Base-by-base conservation (phyloP, 2,329 filamentous ascomycete genomes). In the Knoxdaviesia capensis region DNA sequence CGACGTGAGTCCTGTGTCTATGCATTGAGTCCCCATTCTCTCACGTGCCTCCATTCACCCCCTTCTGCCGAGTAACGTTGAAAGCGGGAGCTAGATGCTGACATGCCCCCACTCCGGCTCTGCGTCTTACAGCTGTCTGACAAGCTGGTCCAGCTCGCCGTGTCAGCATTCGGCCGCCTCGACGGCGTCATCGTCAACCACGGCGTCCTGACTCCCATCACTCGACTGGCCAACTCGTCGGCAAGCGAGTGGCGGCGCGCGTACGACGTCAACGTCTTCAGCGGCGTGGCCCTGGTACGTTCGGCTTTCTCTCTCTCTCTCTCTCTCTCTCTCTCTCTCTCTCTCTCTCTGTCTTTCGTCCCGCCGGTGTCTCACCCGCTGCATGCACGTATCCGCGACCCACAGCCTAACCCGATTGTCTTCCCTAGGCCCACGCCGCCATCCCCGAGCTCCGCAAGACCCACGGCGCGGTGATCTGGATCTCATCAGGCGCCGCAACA, bases 141-240 rank as follows among this genome's bases (percentile, higher is more conserved):
- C 1, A 71, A 71, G 53, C 70, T 80, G 5, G 72, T 84, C 5
- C 64, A 77, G 4, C 59, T 76, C 1, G 80, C 86, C 0, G 53
- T 80, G 7, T 61, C 69, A 31, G 62, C 70, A 0, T 96, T 84
- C 56, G 79, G 77, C 7, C 66, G 64, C 40, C 60, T 98, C 5
- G 86, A 98, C 54, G 80, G 77, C 1, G 56, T 98, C 38, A 74
- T 98, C 8, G 63, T 96, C 47, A 96, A 96, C 57, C 90, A 98
- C 55, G 87, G 86, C 20, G 66, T 76, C 1, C 61, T 98, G 38
- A 70, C 75, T n/a, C 81, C 85, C 1, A 77, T 92, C 36, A 74
- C 72, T 41, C 74, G 71, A 44, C 62, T 96, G 38, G 74, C 63
- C 4, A 71, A 88, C 43, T 67, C 69, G 10, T 70, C 72, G n/a